Evolutionary conservation across 2,329 filamentous ascomycete species (phyloP), one percentile per base, ranked within the genome.

Genomic region (Penicillium rolfsii): DNA sequence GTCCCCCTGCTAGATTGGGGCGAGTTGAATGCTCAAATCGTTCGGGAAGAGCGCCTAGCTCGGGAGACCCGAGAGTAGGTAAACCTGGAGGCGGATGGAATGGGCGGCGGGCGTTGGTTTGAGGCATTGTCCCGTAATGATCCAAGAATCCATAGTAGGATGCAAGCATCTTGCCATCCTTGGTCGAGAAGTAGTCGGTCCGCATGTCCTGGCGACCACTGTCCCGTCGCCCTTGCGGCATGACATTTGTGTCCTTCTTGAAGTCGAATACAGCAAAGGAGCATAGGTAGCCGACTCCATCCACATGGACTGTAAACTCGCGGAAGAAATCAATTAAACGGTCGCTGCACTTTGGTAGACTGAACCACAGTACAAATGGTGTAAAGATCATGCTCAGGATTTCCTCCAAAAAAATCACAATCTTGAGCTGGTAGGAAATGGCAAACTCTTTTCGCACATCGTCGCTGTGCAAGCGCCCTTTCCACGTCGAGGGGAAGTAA

Each of bases 191-290:
- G 74, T 98, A 98, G 68, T 97, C 93, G 61, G 95, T 91, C 11
- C 95, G 87, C 9, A 93, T 84, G 73, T 93, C 90, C n/a, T 83
- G 64, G 70, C 75, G 57, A 67, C 74, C 61, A 61, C 72, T 69
- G 6, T 70, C 72, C 33, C 65, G 69, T n/a, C 68, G 72, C 33
- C 64, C 66, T 67, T 79, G 79, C n/a, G 77, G 76, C 43, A 79
- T 77, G 65, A 83, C 83, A 52, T 85, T 83, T 24, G 89, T 83
- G 26, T 89, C 90, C 74, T 93, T 94, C 76, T 96, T 93, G 79
- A 98, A 98, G 65, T 97, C 91, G 71, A 99, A 99, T 38, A 97
- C 92, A 3, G 95, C 95, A 78, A 97, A 98, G 1, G 94, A 97
- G 77, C 95, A 99, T 11, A 98, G 92, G 67, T 97, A 94, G 24